Evolutionary conservation across 495 filamentous ascomycete genomes (phyloP).

Genomic region (Evernia prunastri): DNA sequence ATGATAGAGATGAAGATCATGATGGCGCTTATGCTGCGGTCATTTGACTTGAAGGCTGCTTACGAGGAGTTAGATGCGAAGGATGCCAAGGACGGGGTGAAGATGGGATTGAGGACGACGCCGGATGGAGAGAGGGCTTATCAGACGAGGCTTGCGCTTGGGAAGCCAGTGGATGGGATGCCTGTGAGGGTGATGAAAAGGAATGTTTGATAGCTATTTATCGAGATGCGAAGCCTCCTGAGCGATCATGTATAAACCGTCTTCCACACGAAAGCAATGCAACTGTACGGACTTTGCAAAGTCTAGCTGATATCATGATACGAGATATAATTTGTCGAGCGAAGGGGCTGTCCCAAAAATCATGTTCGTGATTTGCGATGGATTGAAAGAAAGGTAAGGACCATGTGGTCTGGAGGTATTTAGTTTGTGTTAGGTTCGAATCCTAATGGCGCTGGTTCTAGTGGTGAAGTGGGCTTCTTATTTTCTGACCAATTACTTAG

Average conservation of each 20-base stretch:
- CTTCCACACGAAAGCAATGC: neutral
- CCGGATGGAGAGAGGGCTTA: conserved; percentile 21
- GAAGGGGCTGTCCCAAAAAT: no score
- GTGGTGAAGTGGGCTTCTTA: no score
- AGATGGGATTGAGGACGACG: conserved; percentile 2
- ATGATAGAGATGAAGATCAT: conserved; percentile 43
- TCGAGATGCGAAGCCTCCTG: neutral
- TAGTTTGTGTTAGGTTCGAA: no score
- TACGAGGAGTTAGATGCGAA: conserved; percentile 35
- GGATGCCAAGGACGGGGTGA: neutral
- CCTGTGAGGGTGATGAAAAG: conserved; percentile 4
- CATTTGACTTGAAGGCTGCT: conserved; percentile 41
- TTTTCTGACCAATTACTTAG: no score
- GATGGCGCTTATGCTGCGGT: conserved; percentile 40
- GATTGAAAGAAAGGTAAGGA: no score
- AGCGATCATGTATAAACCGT: neutral
- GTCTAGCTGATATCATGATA: no score
- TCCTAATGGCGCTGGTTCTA: no score
- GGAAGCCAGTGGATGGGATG: conserved; percentile 15
- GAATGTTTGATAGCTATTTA: neutral
- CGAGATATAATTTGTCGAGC: no score
- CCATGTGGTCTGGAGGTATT: no score
- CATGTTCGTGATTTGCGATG: no score
- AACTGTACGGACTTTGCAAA: no score
- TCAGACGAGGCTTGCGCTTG: conserved; percentile 9